Base-by-base conservation (phyloP, 1,284 basidiomycete genomes). In the Apiotrichum siamense region DNA sequence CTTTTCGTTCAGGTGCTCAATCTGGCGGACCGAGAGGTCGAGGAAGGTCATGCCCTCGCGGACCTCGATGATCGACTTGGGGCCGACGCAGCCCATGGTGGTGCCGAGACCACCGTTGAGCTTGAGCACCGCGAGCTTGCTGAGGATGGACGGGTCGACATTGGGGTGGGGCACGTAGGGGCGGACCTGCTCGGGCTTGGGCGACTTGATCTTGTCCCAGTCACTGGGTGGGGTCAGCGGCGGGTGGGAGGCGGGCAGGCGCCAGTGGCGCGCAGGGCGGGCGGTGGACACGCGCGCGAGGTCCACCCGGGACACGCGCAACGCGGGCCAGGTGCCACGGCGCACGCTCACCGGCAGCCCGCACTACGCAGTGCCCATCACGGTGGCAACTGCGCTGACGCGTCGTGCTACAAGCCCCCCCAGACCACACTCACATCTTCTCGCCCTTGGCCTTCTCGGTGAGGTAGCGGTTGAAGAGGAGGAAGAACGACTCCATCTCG, bases 11-110 rank as follows among this genome's bases (percentile, higher is more conserved):
- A 83, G 74, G 72, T 82, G 80, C 79, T 98, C 94, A 65, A 98
- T 97, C 77, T 98, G 94, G 57, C 92, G 84, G 52, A 97, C 94
- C 49, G 87, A 91, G 52, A 98, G 80, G 76, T 98, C 94, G 62
- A 98, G 83, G 85, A 98, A 97, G 49, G 93, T 97, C 94, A 97
- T 97, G 75, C 93, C 88, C 71, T 97, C 85, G 77, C 90, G 85
- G 77, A 96, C 88, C 75, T 94, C 86, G 60, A 91, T 84, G 55
- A 90, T 85, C 64, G 85, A 86, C 80, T 94, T 90, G 66, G 79
- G 81, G 33, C 74, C 74, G 38, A 75, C 73, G 66, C 74, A 76
- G 47, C 74, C 74, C 74, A 76, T 76, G 59, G 74, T 76, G 18
- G 74, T 76, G 67, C 96, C 96, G 56, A 99, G 86, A 77, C 96